These are phyloP conservation scores for Cladophialophora yegresii DNA, from an alignment of 2,329 filamentous ascomycete genomes.

Conservation along the genomic window DNA sequence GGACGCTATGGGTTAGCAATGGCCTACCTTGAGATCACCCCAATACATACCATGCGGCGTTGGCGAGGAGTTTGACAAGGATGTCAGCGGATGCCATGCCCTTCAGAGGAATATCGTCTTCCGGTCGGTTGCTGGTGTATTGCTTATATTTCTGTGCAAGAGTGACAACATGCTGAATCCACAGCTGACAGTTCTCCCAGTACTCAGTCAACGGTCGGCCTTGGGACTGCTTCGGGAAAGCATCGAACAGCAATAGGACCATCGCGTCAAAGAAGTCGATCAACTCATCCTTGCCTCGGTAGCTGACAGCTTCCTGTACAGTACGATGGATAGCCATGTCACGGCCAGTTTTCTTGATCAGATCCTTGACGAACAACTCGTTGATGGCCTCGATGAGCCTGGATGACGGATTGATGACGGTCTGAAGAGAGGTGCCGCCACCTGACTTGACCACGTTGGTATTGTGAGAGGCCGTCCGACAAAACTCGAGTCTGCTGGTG, in stretches of 20 bases:
- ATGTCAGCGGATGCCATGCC: constrained; percentile 5
- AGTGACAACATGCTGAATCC: constrained; percentile 18
- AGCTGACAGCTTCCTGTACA: constrained; percentile 21
- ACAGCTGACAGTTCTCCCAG: constrained; percentile 16
- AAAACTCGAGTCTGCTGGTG: constrained; percentile 11
- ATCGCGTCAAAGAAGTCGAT: constrained; percentile 14
- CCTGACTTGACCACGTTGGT: background rate
- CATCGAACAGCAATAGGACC: constrained; percentile 10
- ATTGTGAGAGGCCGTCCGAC: constrained; percentile 7
- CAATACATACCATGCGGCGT: constrained; percentile 9
- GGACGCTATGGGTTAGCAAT: background rate
- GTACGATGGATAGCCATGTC: constrained; percentile 20
- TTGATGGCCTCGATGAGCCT: constrained; percentile 12
- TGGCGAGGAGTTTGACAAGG: constrained; percentile 15
- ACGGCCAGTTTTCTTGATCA: constrained; percentile 14
- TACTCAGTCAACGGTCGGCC: constrained; percentile 11
- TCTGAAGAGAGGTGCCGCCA: constrained; percentile 11
- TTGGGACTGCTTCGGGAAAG: constrained; percentile 15
- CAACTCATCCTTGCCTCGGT: constrained; percentile 15
- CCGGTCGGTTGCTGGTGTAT: constrained; percentile 2
- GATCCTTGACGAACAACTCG: constrained; percentile 5
- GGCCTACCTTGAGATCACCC: background rate
- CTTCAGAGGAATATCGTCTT: constrained; percentile 7
- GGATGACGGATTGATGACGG: constrained; percentile 19
- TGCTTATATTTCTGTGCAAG: constrained; percentile 9